A percentile compares a stretch with the other conserved stretches of the same genome.
Evolutionary conservation across 768 basidiomycete species (phyloP).

Genomic region (Suillus subaureus): DNA sequence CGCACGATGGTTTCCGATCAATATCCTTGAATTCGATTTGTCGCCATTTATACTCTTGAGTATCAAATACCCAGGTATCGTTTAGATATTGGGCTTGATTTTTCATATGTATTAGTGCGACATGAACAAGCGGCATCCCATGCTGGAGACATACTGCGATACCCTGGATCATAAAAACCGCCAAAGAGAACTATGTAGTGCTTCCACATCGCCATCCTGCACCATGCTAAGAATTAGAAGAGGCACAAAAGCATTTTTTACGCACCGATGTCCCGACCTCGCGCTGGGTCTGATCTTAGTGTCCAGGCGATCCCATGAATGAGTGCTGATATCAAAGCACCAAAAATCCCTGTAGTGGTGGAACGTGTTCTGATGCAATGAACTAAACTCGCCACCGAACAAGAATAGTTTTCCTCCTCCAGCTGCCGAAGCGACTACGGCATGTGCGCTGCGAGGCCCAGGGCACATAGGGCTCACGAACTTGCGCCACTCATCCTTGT

Average conservation of each 20-base stretch:
- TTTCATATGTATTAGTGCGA: neutral
- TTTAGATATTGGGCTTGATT: constrained; percentile 73
- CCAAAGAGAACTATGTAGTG: constrained; percentile 86
- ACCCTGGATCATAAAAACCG: constrained; percentile 87
- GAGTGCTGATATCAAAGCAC: constrained; percentile 78
- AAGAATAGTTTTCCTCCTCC: constrained; percentile 88
- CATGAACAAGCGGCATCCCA: neutral
- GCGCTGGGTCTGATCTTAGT: constrained; percentile 81
- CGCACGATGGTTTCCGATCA: constrained; percentile 74
- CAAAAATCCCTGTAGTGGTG: constrained; percentile 92
- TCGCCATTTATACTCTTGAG: constrained; percentile 84
- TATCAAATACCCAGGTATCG: constrained; percentile 86
- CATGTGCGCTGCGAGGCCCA: constrained; percentile 87
- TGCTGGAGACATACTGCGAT: constrained; percentile 56
- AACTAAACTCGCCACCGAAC: constrained; percentile 89
- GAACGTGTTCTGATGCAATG: constrained; percentile 78
- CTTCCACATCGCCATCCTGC: constrained; percentile 88
- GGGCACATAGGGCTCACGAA: constrained; percentile 86
- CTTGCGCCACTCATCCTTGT: constrained; percentile 91
- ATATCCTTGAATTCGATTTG: constrained; percentile 74
- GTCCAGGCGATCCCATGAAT: constrained; percentile 87
- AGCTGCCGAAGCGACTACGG: constrained; percentile 68
- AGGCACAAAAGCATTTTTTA: neutral
- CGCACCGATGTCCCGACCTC: constrained; percentile 80
- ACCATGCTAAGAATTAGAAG: neutral